Evolutionary conservation across 1,139 yeast species (phyloP).

Genomic region (Geotrichum fermentans): DNA sequence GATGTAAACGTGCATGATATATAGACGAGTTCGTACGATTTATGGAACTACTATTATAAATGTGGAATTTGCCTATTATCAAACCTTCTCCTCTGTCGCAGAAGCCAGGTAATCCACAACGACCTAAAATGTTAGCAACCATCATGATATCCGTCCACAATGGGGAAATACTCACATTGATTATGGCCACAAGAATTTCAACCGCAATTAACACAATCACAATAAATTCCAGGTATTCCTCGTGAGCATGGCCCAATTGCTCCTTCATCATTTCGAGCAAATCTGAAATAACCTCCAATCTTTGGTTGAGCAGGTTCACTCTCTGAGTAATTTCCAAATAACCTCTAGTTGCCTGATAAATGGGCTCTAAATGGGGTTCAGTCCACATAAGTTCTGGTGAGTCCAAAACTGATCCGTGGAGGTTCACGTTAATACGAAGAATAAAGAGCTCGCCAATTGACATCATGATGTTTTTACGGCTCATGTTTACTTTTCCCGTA

Average conservation of each 20-base stretch:
- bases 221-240: slow-evolving; percentile 86
- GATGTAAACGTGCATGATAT: background rate
- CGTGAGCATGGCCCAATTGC: slow-evolving; percentile 81
- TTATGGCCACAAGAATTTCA: slow-evolving; percentile 80
- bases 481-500: slow-evolving; percentile 92
- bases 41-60: no score
- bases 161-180: slow-evolving; percentile 52
- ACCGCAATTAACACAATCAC: slow-evolving; percentile 88
- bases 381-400: slow-evolving; percentile 99
- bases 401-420: slow-evolving; percentile 92
- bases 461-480: slow-evolving; percentile 90
- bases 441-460: slow-evolving; percentile 93
- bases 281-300: slow-evolving; percentile 90
- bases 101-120: slow-evolving; percentile 15
- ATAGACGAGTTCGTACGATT: no score
- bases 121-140: slow-evolving; percentile 3
- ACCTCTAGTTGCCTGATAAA: slow-evolving; percentile 93
- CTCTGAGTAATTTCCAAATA: slow-evolving; percentile 91
- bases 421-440: slow-evolving; percentile 70
- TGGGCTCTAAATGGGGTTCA: slow-evolving; percentile 94
- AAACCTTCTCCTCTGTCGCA: background rate
- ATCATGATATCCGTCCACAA: background rate
- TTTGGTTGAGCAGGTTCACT: slow-evolving; percentile 79
- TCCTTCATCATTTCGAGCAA: slow-evolving; percentile 92
- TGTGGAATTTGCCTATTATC: no score